phyloP scores from a whole-genome alignment of 1,139 yeast species.

The Arxiozyma slooffiae region DNA sequence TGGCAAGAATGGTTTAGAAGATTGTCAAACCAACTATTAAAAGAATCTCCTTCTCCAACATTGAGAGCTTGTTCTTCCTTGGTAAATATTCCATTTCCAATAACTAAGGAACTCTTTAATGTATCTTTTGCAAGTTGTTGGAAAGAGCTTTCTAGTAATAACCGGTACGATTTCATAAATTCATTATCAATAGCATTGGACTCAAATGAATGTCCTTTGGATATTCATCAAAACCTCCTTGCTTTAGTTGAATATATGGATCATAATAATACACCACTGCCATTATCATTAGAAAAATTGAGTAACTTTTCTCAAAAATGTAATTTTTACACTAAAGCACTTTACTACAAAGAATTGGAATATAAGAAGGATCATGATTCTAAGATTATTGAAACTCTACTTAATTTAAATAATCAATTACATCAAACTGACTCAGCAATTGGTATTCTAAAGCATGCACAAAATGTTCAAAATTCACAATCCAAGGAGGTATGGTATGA shows the following conservation, averaged over 20 bases:
- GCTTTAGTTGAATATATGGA: constrained; percentile 95
- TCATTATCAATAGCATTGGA: constrained; percentile 80
- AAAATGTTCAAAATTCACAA: constrained; percentile 83
- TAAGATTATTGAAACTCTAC: constrained; percentile 83
- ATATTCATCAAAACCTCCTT: constrained; percentile 78
- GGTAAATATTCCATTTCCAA: constrained; percentile 79
- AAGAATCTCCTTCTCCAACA: constrained; percentile 92
- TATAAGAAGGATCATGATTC: constrained; percentile 90
- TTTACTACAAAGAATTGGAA: constrained; percentile 91
- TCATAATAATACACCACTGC: constrained; percentile 89
- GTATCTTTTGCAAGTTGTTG: constrained; percentile 95
- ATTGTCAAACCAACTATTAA: constrained; percentile 72
- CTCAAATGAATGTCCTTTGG: constrained; percentile 91
- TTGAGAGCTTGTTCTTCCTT: constrained; percentile 86
- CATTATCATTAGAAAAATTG: constrained; percentile 77
- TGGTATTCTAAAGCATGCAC: constrained; percentile 92
- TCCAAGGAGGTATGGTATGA: constrained; percentile 97
- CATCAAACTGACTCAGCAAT: constrained; percentile 98
- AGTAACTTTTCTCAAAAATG: constrained; percentile 92
- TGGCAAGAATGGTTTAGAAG: constrained; percentile 98
- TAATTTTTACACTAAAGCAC: constrained; percentile 95
- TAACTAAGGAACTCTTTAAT: constrained; percentile 86
- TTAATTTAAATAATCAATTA: constrained; percentile 83
- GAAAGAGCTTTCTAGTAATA: constrained; percentile 85
- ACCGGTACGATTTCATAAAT: constrained; percentile 82